Base-by-base conservation (phyloP, 768 basidiomycete species). In the Rhizopogon vinicolor region DNA sequence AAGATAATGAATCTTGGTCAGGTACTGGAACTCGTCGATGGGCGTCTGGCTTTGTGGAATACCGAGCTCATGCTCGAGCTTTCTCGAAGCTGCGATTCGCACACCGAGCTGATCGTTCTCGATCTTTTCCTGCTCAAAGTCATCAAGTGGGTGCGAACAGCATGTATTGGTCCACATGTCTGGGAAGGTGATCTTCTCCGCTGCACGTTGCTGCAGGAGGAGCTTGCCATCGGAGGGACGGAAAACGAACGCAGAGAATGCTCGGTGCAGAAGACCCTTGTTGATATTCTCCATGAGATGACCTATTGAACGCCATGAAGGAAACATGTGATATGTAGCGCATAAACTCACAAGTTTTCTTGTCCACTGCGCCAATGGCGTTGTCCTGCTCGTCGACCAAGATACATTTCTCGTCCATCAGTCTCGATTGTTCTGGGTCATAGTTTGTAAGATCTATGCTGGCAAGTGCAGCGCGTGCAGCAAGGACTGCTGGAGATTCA, bases 121-220 rank as follows among this genome's bases (percentile, higher is more conserved):
- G 7, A 84, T 69, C 74, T 87, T 92, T 73, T 93, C 88, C 60
- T 83, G 81, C 58, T 87, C 88, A 61, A 93, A 91, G 73, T 98
- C 97, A 62, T 91, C 86, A 49, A 99, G 78, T 16, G 96, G 96
- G 68, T 99, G 96, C 22, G 92, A 94, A 75, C 96, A 99, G 70
- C 97, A 99, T 7, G 97, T 98, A 73, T 99, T 99, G 33, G 97
- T 99, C 97, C 97, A 99, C 94, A 98, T 94, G 63, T 91, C 82
- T 5, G 97, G 97, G 76, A 99, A 99, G 7, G 97, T 99, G 67
- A 99, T 99, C 78, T 99, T 99, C 75, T 96, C 94, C n/a, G 86
- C 78, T 18, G 97, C 97, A 39, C 97, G 84, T 71, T 93, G 93
- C 69, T 99, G 97, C 44, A 99, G 80, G 28, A 99, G 78, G 16